Conservation (phyloP, 2,329 filamentous ascomycete species). For the Lachnellula subtilissima region DNA sequence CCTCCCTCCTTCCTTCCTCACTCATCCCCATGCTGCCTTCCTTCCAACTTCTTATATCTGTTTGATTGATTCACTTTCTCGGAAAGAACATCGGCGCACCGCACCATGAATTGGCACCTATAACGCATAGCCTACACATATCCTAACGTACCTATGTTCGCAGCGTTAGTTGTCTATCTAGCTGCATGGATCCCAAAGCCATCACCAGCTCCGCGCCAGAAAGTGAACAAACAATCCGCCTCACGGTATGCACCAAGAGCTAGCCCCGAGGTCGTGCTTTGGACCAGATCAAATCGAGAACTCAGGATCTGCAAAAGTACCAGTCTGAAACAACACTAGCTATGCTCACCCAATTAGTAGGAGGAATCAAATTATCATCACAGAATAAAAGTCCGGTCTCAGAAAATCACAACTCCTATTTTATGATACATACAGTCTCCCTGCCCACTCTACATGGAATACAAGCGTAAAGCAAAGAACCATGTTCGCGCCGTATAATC, state of each 20-base stretch:
- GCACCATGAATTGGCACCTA: too few species aligned
- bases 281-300: background rate
- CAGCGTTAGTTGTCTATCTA: too few species aligned
- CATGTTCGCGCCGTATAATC: slow-evolving; percentile 28
- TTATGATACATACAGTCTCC: slow-evolving; percentile 30
- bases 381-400: background rate
- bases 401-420: slow-evolving; percentile 26
- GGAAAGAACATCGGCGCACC: too few species aligned
- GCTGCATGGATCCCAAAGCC: too few species aligned
- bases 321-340: background rate
- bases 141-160: too few species aligned
- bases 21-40: background rate
- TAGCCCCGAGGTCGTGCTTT: too few species aligned
- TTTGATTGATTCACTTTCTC: too few species aligned
- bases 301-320: background rate
- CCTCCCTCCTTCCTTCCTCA: background rate
- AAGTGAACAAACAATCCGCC: too few species aligned
- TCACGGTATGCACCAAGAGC: too few species aligned
- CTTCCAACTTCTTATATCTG: background rate
- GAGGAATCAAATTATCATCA: background rate
- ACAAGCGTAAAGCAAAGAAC: slow-evolving; percentile 16
- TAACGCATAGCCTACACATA: too few species aligned
- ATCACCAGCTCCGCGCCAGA: too few species aligned
- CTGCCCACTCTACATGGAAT: slow-evolving; percentile 8
- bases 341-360: background rate